Percentiles rank a stretch among this genome's conserved stretches.
Evolutionary conservation across 805 yeast species (phyloP).

Genomic region (Candida peoriensis): DNA sequence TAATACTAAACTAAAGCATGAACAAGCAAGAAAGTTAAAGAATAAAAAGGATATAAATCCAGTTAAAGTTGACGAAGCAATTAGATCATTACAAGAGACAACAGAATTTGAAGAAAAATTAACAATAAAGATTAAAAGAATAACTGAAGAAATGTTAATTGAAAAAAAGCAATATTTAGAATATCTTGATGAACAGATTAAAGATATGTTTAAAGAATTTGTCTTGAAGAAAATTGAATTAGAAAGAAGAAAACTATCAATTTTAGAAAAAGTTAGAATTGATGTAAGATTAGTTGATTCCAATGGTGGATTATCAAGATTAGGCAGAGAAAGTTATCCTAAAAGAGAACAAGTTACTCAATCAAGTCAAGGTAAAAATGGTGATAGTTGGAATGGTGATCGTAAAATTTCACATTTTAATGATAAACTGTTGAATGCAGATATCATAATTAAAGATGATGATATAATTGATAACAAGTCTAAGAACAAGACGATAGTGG

Average conservation of each 20-base stretch:
- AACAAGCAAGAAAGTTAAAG: conserved; percentile 65
- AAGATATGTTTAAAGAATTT: conserved; percentile 48
- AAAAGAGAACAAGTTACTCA: conserved; percentile 14
- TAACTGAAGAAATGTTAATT: conserved; percentile 77
- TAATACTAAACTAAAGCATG: conserved; percentile 63
- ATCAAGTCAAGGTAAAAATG: conserved; percentile 41
- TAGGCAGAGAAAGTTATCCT: conserved; percentile 68
- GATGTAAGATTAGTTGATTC: conserved; percentile 74
- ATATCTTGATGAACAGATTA: conserved; percentile 53
- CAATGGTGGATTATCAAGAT: conserved; percentile 73
- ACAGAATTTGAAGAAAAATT: conserved; percentile 70
- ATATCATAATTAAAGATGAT: conserved; percentile 10
- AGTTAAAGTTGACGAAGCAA: conserved; percentile 84
- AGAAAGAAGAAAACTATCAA: conserved; percentile 73
- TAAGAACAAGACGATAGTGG: conserved; percentile 11
- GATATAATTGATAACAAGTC: too few species aligned
- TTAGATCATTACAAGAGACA: conserved; percentile 72
- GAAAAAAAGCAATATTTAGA: conserved; percentile 60
- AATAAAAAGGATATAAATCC: conserved; percentile 76
- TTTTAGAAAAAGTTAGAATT: conserved; percentile 64
- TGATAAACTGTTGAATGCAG: conserved; percentile 12
- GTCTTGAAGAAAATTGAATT: conserved; percentile 74
- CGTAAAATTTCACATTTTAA: conserved; percentile 33
- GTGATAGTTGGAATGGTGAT: conserved; percentile 61
- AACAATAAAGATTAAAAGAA: conserved; percentile 71